Evolutionary conservation across 768 basidiomycete species (phyloP), one percentile per base, ranked within the genome.

Genomic region (Lentinula boryana): DNA sequence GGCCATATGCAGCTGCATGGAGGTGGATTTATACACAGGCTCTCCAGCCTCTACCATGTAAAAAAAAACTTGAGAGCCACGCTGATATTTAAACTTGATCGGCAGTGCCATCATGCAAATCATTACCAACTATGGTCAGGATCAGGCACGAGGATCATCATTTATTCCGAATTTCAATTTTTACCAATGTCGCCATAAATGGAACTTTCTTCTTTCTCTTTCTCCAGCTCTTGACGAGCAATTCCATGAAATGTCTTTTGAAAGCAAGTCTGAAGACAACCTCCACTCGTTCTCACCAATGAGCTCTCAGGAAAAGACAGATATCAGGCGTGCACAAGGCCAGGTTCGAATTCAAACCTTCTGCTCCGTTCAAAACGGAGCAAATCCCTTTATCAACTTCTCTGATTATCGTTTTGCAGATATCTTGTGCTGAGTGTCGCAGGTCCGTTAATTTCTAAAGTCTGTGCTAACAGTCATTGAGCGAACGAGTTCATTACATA

Each of bases 341-440:
- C 53, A 54, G 53, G 53, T 54, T 18, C 13, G 33, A 33, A 35
- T 18, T 5, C n/a, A 44, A 40, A 15, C 1, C n/a, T 44, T 38
- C 36, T 38, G 36, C 43, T 44, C n/a, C 43, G 7, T 44, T 27
- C 21, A 50, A 52, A 15, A 33, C 27, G 27, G 27, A 31, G 3
- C 31, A 31, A 9, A 16, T 33, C 7, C 13, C 13, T 52, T 12
- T 23, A 21, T 50, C 31, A 23, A 31, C 48, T 23, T 18, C 48
- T 31, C 6, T 33, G 12, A 54, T 36, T 12, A 16, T 18, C 18
- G 1, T 35, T 18, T 16, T 52, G 15, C 18, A 54, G 53, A 54
- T 54, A 35, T 54, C 53, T 23, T 57, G 56, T 18, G 56, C 56
- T 18, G 56, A 82, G 73, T 83, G 81, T 66, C 71, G 80, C 52